Evolutionary conservation across 2,329 filamentous ascomycete genomes (phyloP).

Genomic region (Whalleya microplaca): DNA sequence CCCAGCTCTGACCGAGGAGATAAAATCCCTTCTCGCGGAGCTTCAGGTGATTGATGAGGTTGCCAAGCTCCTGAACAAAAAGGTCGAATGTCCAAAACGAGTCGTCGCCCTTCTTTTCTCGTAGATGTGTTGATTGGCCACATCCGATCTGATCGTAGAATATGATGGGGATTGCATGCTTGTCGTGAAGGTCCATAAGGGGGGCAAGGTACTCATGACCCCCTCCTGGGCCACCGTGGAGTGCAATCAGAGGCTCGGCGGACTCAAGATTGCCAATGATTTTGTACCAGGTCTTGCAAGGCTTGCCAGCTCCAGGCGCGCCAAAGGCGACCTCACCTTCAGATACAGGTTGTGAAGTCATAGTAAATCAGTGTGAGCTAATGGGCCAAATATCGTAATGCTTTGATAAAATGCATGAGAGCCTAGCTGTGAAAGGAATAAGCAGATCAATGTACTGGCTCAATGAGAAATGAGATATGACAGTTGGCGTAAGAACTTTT

Average conservation of each 20-base stretch:
- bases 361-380: no score
- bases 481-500: no score
- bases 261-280: constrained; percentile 14
- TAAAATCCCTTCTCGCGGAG: constrained; percentile 20
- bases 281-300: constrained; percentile 17
- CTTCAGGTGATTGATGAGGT: constrained; percentile 22
- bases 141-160: constrained; percentile 12
- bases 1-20: constrained; percentile 27
- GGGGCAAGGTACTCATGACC: constrained; percentile 66
- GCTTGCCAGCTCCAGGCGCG: background rate
- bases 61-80: constrained; percentile 30
- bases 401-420: no score
- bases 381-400: no score
- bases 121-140: constrained; percentile 22
- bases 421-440: no score
- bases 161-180: constrained; percentile 44
- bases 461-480: no score
- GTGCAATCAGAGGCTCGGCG: constrained; percentile 41
- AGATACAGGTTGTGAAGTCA: no score
- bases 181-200: constrained; percentile 53
- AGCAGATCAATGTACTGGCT: no score
- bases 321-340: background rate
- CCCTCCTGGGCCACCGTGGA: constrained; percentile 36
- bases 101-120: constrained; percentile 42
- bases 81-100: constrained; percentile 31